These are phyloP conservation scores for Piromyces sp. DNA, from an alignment of 192 early-diverging fungal genomes.

Conservation along the genomic window DNA sequence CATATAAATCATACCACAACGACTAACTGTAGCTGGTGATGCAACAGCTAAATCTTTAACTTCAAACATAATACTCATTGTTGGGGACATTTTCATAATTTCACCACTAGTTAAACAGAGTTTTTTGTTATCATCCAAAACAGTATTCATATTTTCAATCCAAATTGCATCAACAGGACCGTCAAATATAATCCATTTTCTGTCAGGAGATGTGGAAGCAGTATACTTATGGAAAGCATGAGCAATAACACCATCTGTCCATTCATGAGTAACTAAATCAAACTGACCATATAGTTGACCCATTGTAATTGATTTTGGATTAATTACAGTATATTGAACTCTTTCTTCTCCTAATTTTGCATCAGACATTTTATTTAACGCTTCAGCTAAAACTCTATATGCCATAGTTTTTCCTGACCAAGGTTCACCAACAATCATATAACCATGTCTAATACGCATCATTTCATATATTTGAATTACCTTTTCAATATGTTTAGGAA, in stretches of 20 bases:
- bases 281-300: not conserved
- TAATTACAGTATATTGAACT: not conserved
- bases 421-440: not conserved
- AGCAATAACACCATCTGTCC: not conserved
- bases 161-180: conserved; percentile 11
- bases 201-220: not conserved
- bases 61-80: conserved; percentile 44
- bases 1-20: not conserved
- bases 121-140: conserved; percentile 46
- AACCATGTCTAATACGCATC: not conserved
- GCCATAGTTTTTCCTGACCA: not conserved
- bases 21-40: conserved; percentile 6
- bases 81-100: conserved; percentile 42
- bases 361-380: not conserved
- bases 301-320: not conserved
- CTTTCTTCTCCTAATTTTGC: not conserved
- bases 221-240: not conserved
- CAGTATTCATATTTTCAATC: conserved; percentile 26
- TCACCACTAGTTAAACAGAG: conserved; percentile 42
- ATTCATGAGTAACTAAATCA: not conserved
- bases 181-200: not conserved
- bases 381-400: not conserved
- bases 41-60: conserved; percentile 48
- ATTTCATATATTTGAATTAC: not conserved
- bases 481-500: not conserved